Percentiles rank a stretch among this genome's conserved stretches.
These are phyloP conservation scores for Mortierella sp. DNA, from an alignment of 371 early-diverging fungal species.

Conservation along the genomic window DNA sequence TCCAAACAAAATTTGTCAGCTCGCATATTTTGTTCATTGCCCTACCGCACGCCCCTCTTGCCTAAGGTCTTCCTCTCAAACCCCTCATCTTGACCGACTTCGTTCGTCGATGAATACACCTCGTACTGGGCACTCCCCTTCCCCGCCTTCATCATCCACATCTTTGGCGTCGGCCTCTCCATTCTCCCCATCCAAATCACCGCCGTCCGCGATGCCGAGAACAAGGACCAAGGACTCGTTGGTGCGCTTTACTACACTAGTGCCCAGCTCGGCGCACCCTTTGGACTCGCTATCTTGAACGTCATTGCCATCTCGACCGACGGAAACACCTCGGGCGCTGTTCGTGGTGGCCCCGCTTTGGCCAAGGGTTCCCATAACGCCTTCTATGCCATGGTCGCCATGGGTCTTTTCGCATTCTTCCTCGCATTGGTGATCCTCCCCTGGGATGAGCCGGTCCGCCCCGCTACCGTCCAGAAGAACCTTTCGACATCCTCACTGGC, in stretches of 20 bases:
- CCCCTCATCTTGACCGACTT: conserved; percentile 14
- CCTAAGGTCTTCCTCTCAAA: conserved; percentile 13
- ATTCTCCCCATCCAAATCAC: conserved; percentile 25
- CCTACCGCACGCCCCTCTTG: not conserved
- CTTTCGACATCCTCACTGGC: not conserved
- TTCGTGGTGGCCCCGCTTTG: conserved; percentile 13
- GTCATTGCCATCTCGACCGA: conserved; percentile 23
- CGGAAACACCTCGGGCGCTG: conserved; percentile 2
- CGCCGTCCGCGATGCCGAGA: conserved; percentile 20
- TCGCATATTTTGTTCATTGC: not conserved
- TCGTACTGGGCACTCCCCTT: conserved; percentile 22
- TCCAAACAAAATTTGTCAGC: not conserved
- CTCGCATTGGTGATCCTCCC: conserved; percentile 13
- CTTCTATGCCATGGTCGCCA: conserved; percentile 15
- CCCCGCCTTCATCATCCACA: conserved; percentile 24
- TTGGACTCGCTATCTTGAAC: conserved; percentile 27
- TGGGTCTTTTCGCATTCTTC: conserved; percentile 19
- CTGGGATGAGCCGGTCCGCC: conserved; percentile 17
- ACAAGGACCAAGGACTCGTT: conserved; percentile 27
- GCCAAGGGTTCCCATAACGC: conserved; percentile 20
- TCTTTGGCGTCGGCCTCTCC: conserved; percentile 26
- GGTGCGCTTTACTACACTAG: conserved; percentile 26
- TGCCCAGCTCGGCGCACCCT: conserved; percentile 23
- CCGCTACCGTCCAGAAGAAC: not conserved
- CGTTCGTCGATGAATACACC: conserved; percentile 44